phyloP scores from a whole-genome alignment of 2,329 filamentous ascomycete species.

The Hypoxylon sp. region DNA sequence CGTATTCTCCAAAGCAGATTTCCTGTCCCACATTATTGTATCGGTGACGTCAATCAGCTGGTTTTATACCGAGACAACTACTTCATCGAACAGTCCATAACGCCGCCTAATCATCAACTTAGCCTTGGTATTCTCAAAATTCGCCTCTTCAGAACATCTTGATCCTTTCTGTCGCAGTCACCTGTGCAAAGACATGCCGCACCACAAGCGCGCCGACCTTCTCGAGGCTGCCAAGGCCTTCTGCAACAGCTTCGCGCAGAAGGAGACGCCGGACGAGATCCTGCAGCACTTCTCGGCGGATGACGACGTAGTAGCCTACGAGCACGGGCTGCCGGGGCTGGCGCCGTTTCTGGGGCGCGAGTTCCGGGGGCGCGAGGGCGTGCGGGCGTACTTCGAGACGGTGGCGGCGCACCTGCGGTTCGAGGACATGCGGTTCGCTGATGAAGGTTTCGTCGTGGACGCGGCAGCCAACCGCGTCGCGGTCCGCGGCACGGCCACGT shows the following conservation, averaged over 20 bases:
- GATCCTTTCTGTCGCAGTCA: not conserved
- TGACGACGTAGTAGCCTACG: slow-evolving; percentile 39
- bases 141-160: not conserved
- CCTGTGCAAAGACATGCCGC: slow-evolving; percentile 27
- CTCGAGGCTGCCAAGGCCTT: slow-evolving; percentile 45
- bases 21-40: not conserved
- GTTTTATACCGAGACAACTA: not conserved
- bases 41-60: not conserved
- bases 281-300: slow-evolving; percentile 43
- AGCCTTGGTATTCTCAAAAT: not conserved
- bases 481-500: slow-evolving; percentile 44
- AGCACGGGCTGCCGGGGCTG: slow-evolving; percentile 47
- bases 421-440: slow-evolving; percentile 45
- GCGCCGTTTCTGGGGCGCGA: slow-evolving; percentile 48
- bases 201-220: slow-evolving; percentile 40
- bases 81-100: too few relatives aligned
- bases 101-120: too few relatives aligned
- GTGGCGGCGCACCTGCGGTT: slow-evolving; percentile 41
- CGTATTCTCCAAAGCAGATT: too few relatives aligned
- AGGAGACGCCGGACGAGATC: slow-evolving; percentile 38
- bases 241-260: slow-evolving; percentile 45
- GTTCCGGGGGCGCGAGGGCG: slow-evolving; percentile 44
- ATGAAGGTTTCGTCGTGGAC: slow-evolving; percentile 42
- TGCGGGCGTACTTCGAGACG: slow-evolving; percentile 42
- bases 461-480: slow-evolving; percentile 40